Evolutionary conservation across 164 flowering plant genomes (phyloP).

Genomic region (Magnolia changhungtana): DNA sequence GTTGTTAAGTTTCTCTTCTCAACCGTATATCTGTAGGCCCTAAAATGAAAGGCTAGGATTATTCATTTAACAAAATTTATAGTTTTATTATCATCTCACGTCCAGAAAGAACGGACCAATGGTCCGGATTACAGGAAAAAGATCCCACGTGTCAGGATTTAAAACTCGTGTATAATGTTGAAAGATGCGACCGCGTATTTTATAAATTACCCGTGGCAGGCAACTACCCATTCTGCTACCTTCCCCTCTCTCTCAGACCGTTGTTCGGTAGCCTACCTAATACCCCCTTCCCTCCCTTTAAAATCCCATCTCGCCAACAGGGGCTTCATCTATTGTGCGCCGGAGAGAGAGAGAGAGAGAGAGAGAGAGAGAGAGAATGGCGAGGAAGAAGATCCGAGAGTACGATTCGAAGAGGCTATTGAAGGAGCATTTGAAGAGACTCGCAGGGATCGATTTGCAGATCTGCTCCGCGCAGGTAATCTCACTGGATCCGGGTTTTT

Average conservation of each 20-base stretch:
- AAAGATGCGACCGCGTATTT: too few relatives aligned
- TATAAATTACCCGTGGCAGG: too few relatives aligned
- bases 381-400: conserved; percentile 83
- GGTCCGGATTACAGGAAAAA: too few relatives aligned
- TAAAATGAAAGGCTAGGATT: too few relatives aligned
- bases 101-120: too few relatives aligned
- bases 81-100: too few relatives aligned
- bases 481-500: too few relatives aligned
- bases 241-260: neutral
- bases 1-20: too few relatives aligned
- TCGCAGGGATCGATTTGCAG: conserved; percentile 45
- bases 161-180: too few relatives aligned
- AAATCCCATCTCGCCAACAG: neutral
- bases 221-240: neutral
- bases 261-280: neutral
- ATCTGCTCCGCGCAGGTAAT: conserved; percentile 64
- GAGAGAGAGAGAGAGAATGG: conserved; percentile 31
- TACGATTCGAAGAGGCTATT: conserved; percentile 72
- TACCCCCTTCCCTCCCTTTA: neutral
- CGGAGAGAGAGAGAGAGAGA: neutral
- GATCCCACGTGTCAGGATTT: too few relatives aligned
- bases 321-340: neutral
- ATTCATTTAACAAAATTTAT: too few relatives aligned
- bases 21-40: too few relatives aligned
- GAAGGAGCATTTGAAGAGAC: conserved; percentile 61